A percentile compares a stretch with the other conserved stretches of the same genome.
Evolutionary conservation across 345 rosid genomes (phyloP).

Genomic region (Lumnitzera littorea): DNA sequence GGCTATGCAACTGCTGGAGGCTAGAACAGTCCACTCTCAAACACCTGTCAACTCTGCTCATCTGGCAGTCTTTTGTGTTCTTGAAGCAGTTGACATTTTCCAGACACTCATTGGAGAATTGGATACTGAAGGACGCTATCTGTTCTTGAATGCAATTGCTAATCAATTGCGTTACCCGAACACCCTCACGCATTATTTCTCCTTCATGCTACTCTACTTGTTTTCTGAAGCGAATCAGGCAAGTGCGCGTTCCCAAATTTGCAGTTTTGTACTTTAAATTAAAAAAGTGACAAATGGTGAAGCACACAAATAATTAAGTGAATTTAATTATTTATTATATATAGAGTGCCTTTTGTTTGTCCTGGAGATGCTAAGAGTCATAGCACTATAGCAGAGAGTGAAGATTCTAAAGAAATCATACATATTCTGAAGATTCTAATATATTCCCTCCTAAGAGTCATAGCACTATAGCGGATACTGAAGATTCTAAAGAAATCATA

Average conservation of each 20-base stretch:
- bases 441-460: too few species aligned
- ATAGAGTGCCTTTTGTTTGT: neutral
- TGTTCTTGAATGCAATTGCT: slow-evolving; percentile 86
- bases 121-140: slow-evolving; percentile 98
- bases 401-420: too few species aligned
- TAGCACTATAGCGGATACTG: too few species aligned
- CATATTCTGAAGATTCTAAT: too few species aligned
- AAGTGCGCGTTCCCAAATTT: slow-evolving; percentile 4
- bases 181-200: slow-evolving; percentile 96
- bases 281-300: too few species aligned
- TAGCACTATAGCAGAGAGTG: too few species aligned
- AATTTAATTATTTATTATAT: neutral
- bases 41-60: slow-evolving; percentile 40
- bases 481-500: too few species aligned
- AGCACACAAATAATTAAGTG: neutral
- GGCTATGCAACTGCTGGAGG: slow-evolving; percentile 81
- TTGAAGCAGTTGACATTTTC: slow-evolving; percentile 89
- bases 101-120: slow-evolving; percentile 66
- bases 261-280: neutral
- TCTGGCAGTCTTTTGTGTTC: slow-evolving; percentile 33
- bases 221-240: slow-evolving; percentile 87
- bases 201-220: slow-evolving; percentile 77
- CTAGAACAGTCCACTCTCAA: slow-evolving; percentile 61
- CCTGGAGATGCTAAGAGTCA: too few species aligned
- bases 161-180: slow-evolving; percentile 98